Evolutionary conservation across 805 yeast genomes (phyloP), one percentile per base, ranked within the genome.

Genomic region (Starmerella bombicola): DNA sequence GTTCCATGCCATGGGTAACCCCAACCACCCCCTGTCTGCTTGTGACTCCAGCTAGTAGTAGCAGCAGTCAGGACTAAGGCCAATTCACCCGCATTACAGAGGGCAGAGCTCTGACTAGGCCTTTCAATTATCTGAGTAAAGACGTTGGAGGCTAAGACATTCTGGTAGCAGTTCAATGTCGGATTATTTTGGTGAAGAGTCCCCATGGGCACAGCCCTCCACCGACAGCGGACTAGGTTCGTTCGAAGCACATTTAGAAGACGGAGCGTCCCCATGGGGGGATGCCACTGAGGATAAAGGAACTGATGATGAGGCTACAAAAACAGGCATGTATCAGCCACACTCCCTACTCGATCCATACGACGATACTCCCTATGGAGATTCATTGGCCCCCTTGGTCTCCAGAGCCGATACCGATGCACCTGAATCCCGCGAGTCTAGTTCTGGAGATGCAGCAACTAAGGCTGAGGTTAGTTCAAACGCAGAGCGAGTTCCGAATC

Each of bases 191-290:
- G 48, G 31, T 10, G 45, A 44, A 32, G 45, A 41, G 35, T 44
- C 48, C 28, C 48, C 48, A 13, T 44, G 48, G 48, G 37, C 40
- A 13, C 38, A 13, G 41, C 41, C 43, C 8, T 25, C 29, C 10
- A 12, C 17, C 12, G 38, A 32, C 25, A 20, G 7, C 17, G 35
- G 35, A 17, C 8, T 23, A 6, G 13, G 15, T 16, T 19, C 35
- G 17, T 32, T 32, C 17, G 35, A 32, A 9, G 25, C 35, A 10
- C 34, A 16, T 17, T 23, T 23, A 13, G 38, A 25, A 17, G 41
- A 38, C 28, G 37, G n/a, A 19, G 21, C 33, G 30, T 39, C 42
- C 7, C 42, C 42, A 20, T 39, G 42, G 42, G 42, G 29, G 22
- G 40, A 28, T 16, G 30, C 18, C 8, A 16, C 21, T 8, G 32